Percentiles rank a stretch among this genome's conserved stretches.
Evolutionary conservation across 2,329 filamentous ascomycete species (phyloP).

Genomic region (Xylaria sp.): DNA sequence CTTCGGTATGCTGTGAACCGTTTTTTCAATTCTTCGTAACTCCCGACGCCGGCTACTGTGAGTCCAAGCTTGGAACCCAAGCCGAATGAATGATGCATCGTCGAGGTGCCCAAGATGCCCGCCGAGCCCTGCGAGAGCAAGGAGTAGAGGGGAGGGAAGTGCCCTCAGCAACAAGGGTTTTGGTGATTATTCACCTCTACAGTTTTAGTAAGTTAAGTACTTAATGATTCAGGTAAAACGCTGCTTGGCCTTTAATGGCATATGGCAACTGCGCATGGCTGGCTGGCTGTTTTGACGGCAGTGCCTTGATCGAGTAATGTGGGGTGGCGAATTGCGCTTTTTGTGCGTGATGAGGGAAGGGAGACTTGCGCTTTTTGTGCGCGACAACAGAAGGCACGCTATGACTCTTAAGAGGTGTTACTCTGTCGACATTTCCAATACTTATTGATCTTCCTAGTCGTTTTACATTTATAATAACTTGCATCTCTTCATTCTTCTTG

Average conservation of each 20-base stretch:
- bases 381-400: slow-evolving; percentile 9
- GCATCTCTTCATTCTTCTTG: neutral
- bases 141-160: neutral
- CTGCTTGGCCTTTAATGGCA: neutral
- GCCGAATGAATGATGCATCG: neutral
- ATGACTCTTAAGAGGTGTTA: neutral
- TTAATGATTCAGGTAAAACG: neutral
- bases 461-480: neutral
- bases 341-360: slow-evolving; percentile 26
- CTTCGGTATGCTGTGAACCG: slow-evolving; percentile 9
- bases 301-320: slow-evolving; percentile 3
- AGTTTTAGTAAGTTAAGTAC: neutral
- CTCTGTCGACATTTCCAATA: neutral
- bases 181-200: neutral
- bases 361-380: slow-evolving; percentile 13
- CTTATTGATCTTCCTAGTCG: neutral
- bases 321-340: slow-evolving; percentile 30
- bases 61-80: neutral
- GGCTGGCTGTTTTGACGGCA: neutral
- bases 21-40: slow-evolving; percentile 3
- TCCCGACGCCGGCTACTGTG: slow-evolving; percentile 14
- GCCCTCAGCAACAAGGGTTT: neutral
- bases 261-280: neutral
- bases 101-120: neutral
- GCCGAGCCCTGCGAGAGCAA: neutral